Conservation (phyloP, 2,329 filamentous ascomycete species). For the Diaporthe ampelina region DNA sequence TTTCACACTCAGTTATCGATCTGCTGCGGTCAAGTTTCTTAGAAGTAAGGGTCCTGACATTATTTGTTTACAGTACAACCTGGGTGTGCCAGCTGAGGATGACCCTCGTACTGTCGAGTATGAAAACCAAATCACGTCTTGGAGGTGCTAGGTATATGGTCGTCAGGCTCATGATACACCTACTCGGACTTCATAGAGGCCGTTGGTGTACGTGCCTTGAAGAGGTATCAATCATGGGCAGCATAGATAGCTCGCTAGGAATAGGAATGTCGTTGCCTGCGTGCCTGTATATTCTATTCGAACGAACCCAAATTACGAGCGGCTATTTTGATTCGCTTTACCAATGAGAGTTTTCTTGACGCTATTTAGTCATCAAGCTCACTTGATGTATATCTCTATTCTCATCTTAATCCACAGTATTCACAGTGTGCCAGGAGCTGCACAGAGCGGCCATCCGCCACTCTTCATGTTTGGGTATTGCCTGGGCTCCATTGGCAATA, state of each 20-base stretch:
- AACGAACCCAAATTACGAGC: not conserved
- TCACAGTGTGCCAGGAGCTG: not conserved
- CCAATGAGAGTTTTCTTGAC: too few relatives aligned
- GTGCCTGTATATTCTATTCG: not conserved
- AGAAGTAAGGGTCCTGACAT: not conserved
- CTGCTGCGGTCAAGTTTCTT: not conserved
- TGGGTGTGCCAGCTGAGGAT: not conserved
- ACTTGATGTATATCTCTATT: not conserved
- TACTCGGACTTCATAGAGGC: not conserved
- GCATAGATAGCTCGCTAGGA: not conserved
- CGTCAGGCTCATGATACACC: too few relatives aligned
- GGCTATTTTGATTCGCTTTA: not conserved
- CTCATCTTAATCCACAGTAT: not conserved
- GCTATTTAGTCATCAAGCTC: too few relatives aligned
- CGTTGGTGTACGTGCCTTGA: not conserved
- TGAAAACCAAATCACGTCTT: constrained; percentile 21
- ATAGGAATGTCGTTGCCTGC: not conserved
- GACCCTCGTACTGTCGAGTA: constrained; percentile 6
- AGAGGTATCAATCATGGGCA: not conserved
- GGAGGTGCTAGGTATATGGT: not conserved
- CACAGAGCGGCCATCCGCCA: not conserved
- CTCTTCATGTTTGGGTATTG: too few relatives aligned
- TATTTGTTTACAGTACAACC: not conserved
- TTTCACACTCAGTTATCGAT: too few relatives aligned
- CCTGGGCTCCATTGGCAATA: too few relatives aligned